Evolutionary conservation across 1,284 basidiomycete species (phyloP).

Genomic region (Trichosporon coremiiforme): DNA sequence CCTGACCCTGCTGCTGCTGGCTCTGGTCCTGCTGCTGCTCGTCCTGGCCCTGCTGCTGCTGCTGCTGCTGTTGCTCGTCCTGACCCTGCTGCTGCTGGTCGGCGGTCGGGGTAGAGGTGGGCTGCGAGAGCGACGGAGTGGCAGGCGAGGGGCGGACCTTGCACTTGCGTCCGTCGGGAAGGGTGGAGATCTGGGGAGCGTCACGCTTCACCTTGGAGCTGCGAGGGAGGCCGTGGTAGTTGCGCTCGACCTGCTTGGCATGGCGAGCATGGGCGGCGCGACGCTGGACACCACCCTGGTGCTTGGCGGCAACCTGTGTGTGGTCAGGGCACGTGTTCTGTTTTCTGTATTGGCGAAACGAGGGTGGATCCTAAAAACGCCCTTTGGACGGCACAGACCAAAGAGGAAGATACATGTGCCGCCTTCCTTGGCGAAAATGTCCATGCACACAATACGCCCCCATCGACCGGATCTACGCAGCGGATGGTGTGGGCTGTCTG

Average conservation of each 20-base stretch:
- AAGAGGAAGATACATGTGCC: background rate
- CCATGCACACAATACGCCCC: background rate
- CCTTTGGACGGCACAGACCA: constrained; percentile 1
- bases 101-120: constrained; percentile 20
- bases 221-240: background rate
- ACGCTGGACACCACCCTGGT: constrained; percentile 13
- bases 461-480: background rate
- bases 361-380: background rate
- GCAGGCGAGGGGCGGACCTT: constrained; percentile 42
- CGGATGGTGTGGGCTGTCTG: background rate
- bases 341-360: background rate
- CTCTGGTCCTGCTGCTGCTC: background rate
- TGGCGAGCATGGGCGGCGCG: constrained; percentile 10
- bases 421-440: background rate
- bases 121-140: constrained; percentile 14
- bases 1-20: background rate
- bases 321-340: constrained; percentile 10
- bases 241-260: constrained; percentile 2
- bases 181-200: constrained; percentile 30
- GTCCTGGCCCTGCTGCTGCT: background rate
- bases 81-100: background rate
- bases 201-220: constrained; percentile 14
- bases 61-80: background rate
- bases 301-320: constrained; percentile 19
- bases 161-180: constrained; percentile 50